Evolutionary conservation across 1,139 yeast species (phyloP).

Genomic region (Sugiyamaella neomexicana): DNA sequence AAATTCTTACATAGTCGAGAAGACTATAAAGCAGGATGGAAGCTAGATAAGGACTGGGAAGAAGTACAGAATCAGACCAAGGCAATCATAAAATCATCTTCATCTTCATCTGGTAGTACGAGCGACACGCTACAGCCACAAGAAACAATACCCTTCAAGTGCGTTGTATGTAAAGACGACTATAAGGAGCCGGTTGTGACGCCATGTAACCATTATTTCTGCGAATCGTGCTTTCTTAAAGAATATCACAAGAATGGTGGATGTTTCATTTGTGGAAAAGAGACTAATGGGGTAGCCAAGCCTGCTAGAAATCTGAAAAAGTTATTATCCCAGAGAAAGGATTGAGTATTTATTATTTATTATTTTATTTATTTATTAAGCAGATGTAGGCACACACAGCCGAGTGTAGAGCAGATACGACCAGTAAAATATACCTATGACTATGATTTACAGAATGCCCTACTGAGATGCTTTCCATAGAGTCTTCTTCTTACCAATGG

Average conservation of each 20-base stretch:
- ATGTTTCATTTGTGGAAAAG: constrained; percentile 56
- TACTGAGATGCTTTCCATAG: constrained; percentile 37
- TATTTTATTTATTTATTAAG: not conserved
- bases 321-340: constrained; percentile 13
- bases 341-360: not conserved
- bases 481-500: constrained; percentile 35
- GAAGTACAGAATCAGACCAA: constrained; percentile 26
- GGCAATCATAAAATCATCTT: constrained; percentile 20
- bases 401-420: no score
- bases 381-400: no score
- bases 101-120: constrained; percentile 11
- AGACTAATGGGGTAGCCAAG: constrained; percentile 32
- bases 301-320: constrained; percentile 31
- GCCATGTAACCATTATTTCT: constrained; percentile 64
- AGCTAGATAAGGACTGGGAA: constrained; percentile 75
- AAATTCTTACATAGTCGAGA: constrained; percentile 89
- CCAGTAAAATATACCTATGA: no score
- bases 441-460: not conserved
- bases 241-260: constrained; percentile 49
- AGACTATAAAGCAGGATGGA: constrained; percentile 75
- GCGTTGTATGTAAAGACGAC: constrained; percentile 61
- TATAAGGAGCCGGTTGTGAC: constrained; percentile 63
- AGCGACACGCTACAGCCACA: not conserved
- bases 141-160: constrained; percentile 55
- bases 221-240: constrained; percentile 61